Evolutionary conservation across 768 basidiomycete genomes (phyloP), one percentile per base, ranked within the genome.

Genomic region (Cystoderma amianthinum): DNA sequence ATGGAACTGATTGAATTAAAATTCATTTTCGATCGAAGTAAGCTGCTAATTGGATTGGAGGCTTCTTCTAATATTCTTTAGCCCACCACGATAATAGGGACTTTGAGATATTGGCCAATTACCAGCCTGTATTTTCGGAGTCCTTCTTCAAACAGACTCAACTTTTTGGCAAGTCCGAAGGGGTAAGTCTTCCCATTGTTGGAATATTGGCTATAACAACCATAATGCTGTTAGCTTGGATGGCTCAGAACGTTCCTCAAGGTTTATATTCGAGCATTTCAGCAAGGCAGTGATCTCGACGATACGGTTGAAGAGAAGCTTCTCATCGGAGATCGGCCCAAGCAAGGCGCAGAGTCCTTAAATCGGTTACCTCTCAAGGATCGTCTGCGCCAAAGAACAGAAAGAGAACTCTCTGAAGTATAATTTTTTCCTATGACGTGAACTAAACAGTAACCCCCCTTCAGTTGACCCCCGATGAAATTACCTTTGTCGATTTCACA

Each of bases 71-170:
- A 23, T 35, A 33, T 34, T 5, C n/a, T 46, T n/a, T 52, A 86
- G 82, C 68, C 42, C 85, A 92, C 48, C 71, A 82, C 42, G 92
- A 95, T 59, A 94, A 95, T 58, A 83, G 92, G 5, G 92, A 95
- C 62, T 82, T 85, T 50, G 68, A 71, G 28, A 80, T 92, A 36
- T 62, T 94, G 18, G 77, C 85, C 5, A 81, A 81, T 56, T 86
- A 88, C 50, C 91, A 94, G 51, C 85, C 87, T 0, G 63, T 54
- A 32, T 59, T 55, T 24, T 65, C 62, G 16, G 55, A 66, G 7
- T 61, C 72, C 4, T 71, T 91, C 42, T 71, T 82, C 48, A 64
- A 78, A 38, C 86, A 89, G 54, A 89, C 83, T 0, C 58, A 76
- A 15, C 60, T 90, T 6, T 80, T 90, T 38, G 74, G 67, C 13